Evolutionary conservation across 768 basidiomycete species (phyloP), one percentile per base, ranked within the genome.

Genomic region (Suillus sp.): DNA sequence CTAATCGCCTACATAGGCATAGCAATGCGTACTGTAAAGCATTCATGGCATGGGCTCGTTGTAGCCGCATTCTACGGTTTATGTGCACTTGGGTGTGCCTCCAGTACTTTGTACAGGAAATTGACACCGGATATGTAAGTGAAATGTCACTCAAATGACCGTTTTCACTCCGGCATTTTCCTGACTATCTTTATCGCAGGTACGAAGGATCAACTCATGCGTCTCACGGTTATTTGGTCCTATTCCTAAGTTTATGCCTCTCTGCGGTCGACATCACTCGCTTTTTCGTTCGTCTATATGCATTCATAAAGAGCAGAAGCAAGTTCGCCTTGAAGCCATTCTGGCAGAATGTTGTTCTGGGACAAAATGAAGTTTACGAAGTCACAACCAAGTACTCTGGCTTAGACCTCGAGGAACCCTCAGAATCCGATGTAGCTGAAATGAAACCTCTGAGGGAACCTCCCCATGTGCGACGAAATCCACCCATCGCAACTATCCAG

Each of bases 91-190:
- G 93, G 92, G 5, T 85, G 89, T 72, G 80, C 86, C 16, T 76
- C 88, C 25, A 89, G 89, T 68, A 81, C 81, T 2, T 72, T 92
- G 27, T 97, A 98, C 75, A 81, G 80, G 50, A 92, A 92, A 66
- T 74, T 89, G 58, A 94, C 93, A 0, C 92, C 93, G 3, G 83
- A 96, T 75, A 87, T 95, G 90, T 95, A 75, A 70, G 89, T 50
- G 61, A 27, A 66, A 13, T 77, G 68, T 64, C 64, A 68, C 22
- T 45, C 8, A 20, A 22, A n/a, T 32, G 20, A 1, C 11, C 3
- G 20, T n/a, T 47, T 51, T 45, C 9, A 42, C 42, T 20, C 32
- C 58, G 45, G 37, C 30, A 59, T 56, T 42, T 57, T 25, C 71
- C 43, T 47, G 20, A 47, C 62, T 57, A 63, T 63, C 30, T 32